phyloP scores from a whole-genome alignment of 129 eudicot genomes.

The Artemisia tridentata region DNA sequence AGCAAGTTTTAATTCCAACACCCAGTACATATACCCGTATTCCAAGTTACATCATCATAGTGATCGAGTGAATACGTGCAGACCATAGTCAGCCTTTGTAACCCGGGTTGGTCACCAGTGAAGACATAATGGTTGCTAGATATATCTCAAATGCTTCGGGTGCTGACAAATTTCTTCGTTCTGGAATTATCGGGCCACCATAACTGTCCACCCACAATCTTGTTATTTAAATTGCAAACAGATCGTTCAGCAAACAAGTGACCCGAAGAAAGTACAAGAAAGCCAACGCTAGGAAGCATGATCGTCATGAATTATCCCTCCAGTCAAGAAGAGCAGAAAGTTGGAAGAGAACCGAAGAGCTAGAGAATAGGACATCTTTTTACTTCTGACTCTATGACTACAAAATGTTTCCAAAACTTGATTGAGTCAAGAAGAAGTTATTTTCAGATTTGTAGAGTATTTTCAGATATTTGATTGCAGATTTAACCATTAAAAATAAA shows the following conservation, averaged over 20 bases:
- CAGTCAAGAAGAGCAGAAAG: background rate
- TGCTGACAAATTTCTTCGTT: constrained; percentile 49
- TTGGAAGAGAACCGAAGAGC: background rate
- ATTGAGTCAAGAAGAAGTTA: no score
- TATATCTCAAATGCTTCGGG: constrained; percentile 66
- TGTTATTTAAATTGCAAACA: constrained; percentile 65
- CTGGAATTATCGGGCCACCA: constrained; percentile 73
- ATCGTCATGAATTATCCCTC: constrained; percentile 23
- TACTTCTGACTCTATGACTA: background rate
- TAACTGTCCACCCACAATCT: constrained; percentile 78
- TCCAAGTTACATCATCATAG: constrained; percentile 91
- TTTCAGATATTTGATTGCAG: no score
- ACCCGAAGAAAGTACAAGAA: constrained; percentile 78
- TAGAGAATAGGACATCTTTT: constrained; percentile 4
- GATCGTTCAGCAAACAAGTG: constrained; percentile 89
- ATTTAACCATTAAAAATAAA: no score
- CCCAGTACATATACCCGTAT: constrained; percentile 89
- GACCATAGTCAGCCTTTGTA: constrained; percentile 75
- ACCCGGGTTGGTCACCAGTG: constrained; percentile 56
- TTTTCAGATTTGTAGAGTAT: no score
- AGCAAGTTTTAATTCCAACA: no score
- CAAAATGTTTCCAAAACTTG: no score
- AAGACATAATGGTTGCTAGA: constrained; percentile 64
- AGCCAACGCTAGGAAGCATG: constrained; percentile 55
- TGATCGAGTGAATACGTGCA: constrained; percentile 86